Evolutionary conservation across 306 rosid genomes (phyloP).

Genomic region (Lathyrus sativus): DNA sequence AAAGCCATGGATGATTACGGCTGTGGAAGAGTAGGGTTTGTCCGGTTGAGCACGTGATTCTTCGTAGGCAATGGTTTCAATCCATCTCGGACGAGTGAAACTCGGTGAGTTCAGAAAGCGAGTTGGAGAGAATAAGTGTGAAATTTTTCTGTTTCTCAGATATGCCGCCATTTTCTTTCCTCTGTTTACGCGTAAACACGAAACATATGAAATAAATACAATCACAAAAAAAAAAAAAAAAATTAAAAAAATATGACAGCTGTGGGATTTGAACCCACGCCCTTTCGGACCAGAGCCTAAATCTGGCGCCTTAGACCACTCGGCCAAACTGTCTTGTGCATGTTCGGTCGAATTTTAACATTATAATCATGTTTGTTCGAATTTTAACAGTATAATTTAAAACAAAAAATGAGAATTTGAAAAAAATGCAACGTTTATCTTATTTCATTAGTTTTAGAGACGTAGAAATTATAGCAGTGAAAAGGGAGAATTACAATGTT

Average conservation of each 20-base stretch:
- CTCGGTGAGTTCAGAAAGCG: conserved; percentile 54
- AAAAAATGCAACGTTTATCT: no score
- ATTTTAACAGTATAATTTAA: no score
- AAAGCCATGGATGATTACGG: conserved; percentile 82
- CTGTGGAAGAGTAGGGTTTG: conserved; percentile 66
- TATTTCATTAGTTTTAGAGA: no score
- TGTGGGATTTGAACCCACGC: conserved; percentile 98
- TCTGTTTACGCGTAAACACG: no score
- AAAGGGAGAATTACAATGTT: no score
- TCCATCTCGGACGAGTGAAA: conserved; percentile 28
- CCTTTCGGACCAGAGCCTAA: conserved; percentile 98
- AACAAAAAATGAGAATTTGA: no score
- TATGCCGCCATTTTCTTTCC: conserved; percentile 50
- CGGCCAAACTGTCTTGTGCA: conserved; percentile 71
- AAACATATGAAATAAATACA: no score
- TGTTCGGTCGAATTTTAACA: no score
- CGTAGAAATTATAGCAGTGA: no score
- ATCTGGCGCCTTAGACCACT: conserved; percentile 97
- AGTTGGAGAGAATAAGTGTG: conserved; percentile 37
- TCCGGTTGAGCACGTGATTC: conserved; percentile 58
- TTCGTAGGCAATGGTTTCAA: conserved; percentile 76
- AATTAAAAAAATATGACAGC: conserved; percentile 41
- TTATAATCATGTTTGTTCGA: no score
- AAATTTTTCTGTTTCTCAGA: conserved; percentile 43
- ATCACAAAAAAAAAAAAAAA: no score